Evolutionary conservation across 805 yeast species (phyloP).

Genomic region (Debaryomyces tyrocola): DNA sequence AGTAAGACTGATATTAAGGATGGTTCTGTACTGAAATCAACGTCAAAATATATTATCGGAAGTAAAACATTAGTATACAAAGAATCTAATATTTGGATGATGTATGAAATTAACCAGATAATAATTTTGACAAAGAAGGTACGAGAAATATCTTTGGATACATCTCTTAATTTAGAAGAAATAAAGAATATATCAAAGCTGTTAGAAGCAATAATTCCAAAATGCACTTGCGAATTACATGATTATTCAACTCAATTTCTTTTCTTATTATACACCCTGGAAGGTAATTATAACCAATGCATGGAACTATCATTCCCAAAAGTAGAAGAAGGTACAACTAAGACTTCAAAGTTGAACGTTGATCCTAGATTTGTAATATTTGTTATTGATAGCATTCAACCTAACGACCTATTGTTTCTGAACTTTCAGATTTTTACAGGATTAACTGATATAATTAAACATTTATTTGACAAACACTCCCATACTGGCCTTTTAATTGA

Average conservation of each 20-base stretch:
- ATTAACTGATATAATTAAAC: too few species aligned
- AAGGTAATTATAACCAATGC: background rate
- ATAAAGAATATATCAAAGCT: background rate
- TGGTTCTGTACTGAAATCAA: background rate
- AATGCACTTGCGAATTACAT: conserved; percentile 1
- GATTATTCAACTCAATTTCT: conserved; percentile 6
- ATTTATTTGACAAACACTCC: too few species aligned
- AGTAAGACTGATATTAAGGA: background rate
- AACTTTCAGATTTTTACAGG: too few species aligned
- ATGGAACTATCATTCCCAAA: background rate
- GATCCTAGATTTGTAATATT: too few species aligned
- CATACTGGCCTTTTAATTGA: background rate
- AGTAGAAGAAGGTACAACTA: background rate
- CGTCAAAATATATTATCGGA: background rate
- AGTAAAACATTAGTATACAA: conserved; percentile 3
- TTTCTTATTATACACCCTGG: conserved; percentile 1
- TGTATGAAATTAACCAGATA: conserved; percentile 4
- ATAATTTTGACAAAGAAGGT: background rate
- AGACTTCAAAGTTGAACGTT: too few species aligned
- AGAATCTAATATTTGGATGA: conserved; percentile 4
- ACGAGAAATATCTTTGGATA: background rate
- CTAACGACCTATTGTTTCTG: too few species aligned
- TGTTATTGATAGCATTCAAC: too few species aligned
- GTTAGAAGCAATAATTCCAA: background rate
- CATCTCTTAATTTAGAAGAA: background rate